These are phyloP conservation scores for Peronospora tabacina DNA, from an alignment of 352 stramenopile species.

Conservation along the genomic window DNA sequence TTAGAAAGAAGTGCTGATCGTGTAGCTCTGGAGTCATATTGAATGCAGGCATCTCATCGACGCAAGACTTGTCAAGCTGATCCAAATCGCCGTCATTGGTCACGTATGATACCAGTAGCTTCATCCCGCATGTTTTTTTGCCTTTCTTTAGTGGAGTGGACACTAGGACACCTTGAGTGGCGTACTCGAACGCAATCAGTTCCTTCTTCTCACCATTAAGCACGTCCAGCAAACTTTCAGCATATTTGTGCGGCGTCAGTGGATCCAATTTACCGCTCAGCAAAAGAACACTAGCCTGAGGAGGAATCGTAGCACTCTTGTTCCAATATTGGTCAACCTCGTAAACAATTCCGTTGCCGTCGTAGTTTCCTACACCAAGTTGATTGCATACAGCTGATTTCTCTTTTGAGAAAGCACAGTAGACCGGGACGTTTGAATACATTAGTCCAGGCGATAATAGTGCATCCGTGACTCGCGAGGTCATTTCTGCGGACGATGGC, in stretches of 20 bases:
- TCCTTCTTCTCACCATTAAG: conserved; percentile 32
- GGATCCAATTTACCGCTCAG: conserved; percentile 45
- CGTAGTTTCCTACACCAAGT: conserved; percentile 21
- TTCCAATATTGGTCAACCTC: conserved; percentile 53
- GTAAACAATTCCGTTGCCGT: conserved; percentile 30
- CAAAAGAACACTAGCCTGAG: conserved; percentile 35
- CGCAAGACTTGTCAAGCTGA: conserved; percentile 39
- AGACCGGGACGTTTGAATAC: conserved; percentile 25
- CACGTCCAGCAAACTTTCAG: conserved; percentile 27
- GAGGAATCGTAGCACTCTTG: conserved; percentile 35
- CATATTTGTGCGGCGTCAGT: conserved; percentile 48
- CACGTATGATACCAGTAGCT: conserved; percentile 40
- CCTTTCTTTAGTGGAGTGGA: conserved; percentile 23
- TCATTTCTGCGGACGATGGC: conserved; percentile 14
- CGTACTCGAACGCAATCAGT: conserved; percentile 40
- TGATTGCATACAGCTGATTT: conserved; percentile 29
- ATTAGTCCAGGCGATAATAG: conserved; percentile 5
- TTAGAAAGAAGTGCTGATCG: neutral
- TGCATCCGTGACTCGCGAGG: conserved; percentile 19
- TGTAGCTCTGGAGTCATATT: neutral
- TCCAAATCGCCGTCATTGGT: conserved; percentile 25
- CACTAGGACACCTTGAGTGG: conserved; percentile 31
- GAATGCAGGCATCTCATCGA: conserved; percentile 21
- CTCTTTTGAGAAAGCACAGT: conserved; percentile 55
- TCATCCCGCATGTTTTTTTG: conserved; percentile 37